phyloP scores from a whole-genome alignment of 2,329 filamentous ascomycete species.

The Fusarium falciforme region DNA sequence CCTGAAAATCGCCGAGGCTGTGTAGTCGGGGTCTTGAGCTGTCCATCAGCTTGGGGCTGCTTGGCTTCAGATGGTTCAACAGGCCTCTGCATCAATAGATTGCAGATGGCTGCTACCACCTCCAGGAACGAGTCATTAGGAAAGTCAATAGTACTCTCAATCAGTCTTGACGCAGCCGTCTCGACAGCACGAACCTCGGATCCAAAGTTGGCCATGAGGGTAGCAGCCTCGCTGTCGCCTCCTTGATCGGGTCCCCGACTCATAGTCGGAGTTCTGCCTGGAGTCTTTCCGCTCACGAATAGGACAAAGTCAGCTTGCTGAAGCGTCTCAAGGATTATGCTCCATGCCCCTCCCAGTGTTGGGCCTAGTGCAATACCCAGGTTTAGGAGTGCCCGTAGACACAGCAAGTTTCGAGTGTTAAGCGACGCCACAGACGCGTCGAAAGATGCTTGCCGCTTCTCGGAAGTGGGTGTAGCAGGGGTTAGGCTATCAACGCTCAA shows the following conservation, averaged over 20 bases:
- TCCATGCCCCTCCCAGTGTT: constrained; percentile 86
- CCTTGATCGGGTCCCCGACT: constrained; percentile 59
- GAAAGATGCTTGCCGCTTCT: constrained; percentile 70
- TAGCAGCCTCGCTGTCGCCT: constrained; percentile 62
- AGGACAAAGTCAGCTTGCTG: constrained; percentile 93
- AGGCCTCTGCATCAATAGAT: constrained; percentile 67
- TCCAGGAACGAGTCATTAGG: constrained; percentile 84
- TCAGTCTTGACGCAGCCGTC: constrained; percentile 83
- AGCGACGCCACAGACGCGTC: constrained; percentile 69
- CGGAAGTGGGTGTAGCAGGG: constrained; percentile 64
- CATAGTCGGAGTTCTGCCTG: constrained; percentile 63
- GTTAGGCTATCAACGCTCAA: constrained; percentile 79
- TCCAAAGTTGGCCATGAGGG: constrained; percentile 74
- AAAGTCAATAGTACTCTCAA: constrained; percentile 94
- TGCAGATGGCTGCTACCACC: constrained; percentile 80
- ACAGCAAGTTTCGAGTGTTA: constrained; percentile 90
- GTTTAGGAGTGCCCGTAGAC: constrained; percentile 91
- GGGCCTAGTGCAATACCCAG: constrained; percentile 94
- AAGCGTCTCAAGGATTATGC: constrained; percentile 89
- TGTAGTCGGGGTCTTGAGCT: constrained; percentile 52
- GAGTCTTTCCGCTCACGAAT: constrained; percentile 69
- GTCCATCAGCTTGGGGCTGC: constrained; percentile 37
- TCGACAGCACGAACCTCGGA: constrained; percentile 90
- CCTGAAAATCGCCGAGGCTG: constrained; percentile 60
- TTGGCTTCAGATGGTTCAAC: constrained; percentile 34